Evolutionary conservation across 2,329 filamentous ascomycete species (phyloP), one percentile per base, ranked within the genome.

Genomic region (Penicillium decumbens): DNA sequence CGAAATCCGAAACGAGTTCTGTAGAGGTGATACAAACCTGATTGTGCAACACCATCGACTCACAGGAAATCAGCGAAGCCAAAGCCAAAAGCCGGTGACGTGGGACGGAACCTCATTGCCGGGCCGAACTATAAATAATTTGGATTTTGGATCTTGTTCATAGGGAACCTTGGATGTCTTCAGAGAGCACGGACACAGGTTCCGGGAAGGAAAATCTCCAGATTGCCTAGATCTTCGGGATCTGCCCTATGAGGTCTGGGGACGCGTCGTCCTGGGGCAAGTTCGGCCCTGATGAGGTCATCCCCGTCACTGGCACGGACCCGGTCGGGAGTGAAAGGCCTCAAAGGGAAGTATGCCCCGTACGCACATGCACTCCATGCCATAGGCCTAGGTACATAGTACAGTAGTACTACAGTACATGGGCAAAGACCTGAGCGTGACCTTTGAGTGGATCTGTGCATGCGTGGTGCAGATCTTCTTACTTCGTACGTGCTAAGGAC

Each of bases 251-350:
- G 24, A 24, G 38, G 38, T 10, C 2, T 5, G 23, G n/a, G 38
- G 38, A 40, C 38, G 23, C 38, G 24, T 40, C 23, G 12, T 20
- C 37, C 18, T 20, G 8, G 27, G 27, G 8, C 27, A 29, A 2
- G 1, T 18, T 39, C 10, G 43, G 41, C 35, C 35, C 39, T 25
- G 33, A 55, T 57, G 55, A 57, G 53, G 53, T 57, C 55, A 57
- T 57, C 37, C 45, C 50, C 45, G 50, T 50, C 45, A 47, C 15
- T 12, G 33, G 49, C 46, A 49, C 51, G 41, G 51, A 50, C 51
- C 47, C 25, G 45, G 13, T 8, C 15, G 15, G 15, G 15, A 18
- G 15, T 18, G 15, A 5, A 18, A 37, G 12, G 33, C 8, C 18
- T 37, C 3, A 12, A 20, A 6, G 10, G 33, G 33, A 37, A 37